Conservation (phyloP, 306 rosid genomes). For the Gleditsia sinensis region DNA sequence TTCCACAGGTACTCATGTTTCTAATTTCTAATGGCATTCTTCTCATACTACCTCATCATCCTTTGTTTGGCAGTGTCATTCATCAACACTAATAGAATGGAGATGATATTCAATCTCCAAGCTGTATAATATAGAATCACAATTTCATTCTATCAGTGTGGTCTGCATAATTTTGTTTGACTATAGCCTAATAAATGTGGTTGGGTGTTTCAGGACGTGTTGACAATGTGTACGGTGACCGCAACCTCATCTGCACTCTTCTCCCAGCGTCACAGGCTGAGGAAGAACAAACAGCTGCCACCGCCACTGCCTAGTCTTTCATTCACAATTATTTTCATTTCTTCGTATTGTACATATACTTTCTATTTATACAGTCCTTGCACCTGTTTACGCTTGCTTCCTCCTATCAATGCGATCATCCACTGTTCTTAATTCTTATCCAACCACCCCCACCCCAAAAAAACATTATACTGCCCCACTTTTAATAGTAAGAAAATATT, state of each 20-base stretch:
- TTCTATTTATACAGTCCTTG: slow-evolving; percentile 40
- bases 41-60: too few species aligned
- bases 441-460: too few species aligned
- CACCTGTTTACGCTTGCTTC: slow-evolving; percentile 40
- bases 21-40: too few species aligned
- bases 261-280: slow-evolving; percentile 67
- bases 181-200: slow-evolving; percentile 18
- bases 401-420: too few species aligned
- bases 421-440: too few species aligned
- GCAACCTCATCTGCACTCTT: slow-evolving; percentile 97
- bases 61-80: too few species aligned
- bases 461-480: too few species aligned
- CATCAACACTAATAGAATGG: too few species aligned
- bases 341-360: slow-evolving; percentile 47
- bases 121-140: not conserved
- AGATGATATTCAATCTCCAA: too few species aligned
- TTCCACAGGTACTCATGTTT: slow-evolving; percentile 69
- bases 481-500: too few species aligned
- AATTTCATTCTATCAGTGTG: not conserved
- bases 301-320: slow-evolving; percentile 64
- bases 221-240: slow-evolving; percentile 82
- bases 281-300: slow-evolving; percentile 95
- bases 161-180: slow-evolving; percentile 24
- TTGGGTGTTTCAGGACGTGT: slow-evolving; percentile 58
- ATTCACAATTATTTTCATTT: slow-evolving; percentile 33